These are phyloP conservation scores for Polytrichum formosum DNA, from an alignment of 225 moss, liverwort and hornwort species.

Conservation along the genomic window DNA sequence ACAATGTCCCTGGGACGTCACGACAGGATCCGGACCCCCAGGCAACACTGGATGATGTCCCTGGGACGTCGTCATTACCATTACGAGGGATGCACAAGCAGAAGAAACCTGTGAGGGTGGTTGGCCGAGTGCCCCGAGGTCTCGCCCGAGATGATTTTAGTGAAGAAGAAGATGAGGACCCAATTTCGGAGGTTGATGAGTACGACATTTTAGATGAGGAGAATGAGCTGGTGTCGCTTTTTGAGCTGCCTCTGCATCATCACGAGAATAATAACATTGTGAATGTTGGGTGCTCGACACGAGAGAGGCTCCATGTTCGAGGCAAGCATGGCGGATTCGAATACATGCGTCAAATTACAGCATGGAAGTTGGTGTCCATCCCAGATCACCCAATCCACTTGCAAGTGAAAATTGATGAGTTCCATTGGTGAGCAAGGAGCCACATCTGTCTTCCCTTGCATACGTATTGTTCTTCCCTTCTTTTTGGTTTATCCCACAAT, in stretches of 20 bases:
- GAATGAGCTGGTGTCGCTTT: constrained; percentile 22
- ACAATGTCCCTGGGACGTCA: background rate
- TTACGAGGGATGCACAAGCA: background rate
- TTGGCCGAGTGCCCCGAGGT: constrained; percentile 17
- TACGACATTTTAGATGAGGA: constrained; percentile 25
- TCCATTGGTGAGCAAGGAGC: background rate
- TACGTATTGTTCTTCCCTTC: no score
- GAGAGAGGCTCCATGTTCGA: constrained; percentile 16
- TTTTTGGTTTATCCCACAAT: no score
- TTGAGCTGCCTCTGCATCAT: constrained; percentile 33
- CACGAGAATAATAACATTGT: background rate
- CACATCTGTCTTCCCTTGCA: no score
- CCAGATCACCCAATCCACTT: constrained; percentile 17
- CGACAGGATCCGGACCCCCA: background rate
- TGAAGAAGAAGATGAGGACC: constrained; percentile 23
- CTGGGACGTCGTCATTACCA: background rate
- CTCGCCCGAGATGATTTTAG: constrained; percentile 6
- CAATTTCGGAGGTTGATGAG: constrained; percentile 31
- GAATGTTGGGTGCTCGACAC: constrained; percentile 1
- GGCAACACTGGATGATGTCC: background rate
- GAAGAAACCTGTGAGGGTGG: constrained; percentile 18
- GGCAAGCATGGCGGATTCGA: constrained; percentile 20
- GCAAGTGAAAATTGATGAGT: constrained; percentile 14
- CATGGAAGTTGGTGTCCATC: constrained; percentile 33
- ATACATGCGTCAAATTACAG: constrained; percentile 18